Percentiles rank a stretch among this genome's conserved stretches.
Evolutionary conservation across 1,284 basidiomycete species (phyloP).

Genomic region (Ceratobasidium theobromae): DNA sequence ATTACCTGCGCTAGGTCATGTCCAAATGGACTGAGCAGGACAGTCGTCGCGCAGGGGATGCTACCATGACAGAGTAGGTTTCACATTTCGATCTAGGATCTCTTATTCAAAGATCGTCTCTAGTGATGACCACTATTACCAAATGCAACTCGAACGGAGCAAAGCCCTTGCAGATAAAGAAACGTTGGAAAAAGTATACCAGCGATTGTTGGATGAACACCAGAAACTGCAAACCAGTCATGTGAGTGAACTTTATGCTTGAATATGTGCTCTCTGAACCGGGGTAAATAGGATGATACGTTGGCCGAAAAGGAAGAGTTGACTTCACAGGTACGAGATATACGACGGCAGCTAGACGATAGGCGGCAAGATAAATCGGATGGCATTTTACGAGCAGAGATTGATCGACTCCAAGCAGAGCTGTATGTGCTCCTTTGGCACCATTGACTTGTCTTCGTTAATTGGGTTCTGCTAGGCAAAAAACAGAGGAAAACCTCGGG

Average conservation of each 20-base stretch:
- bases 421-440: constrained; percentile 58
- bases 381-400: constrained; percentile 69
- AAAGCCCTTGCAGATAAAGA: constrained; percentile 75
- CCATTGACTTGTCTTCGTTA: not conserved
- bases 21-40: constrained; percentile 57
- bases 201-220: constrained; percentile 74
- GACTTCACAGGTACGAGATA: constrained; percentile 56
- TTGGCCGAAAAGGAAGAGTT: constrained; percentile 73
- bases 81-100: not conserved
- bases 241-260: constrained; percentile 24
- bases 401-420: constrained; percentile 74
- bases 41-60: constrained; percentile 46
- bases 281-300: constrained; percentile 53
- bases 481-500: constrained; percentile 84
- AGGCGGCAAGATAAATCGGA: constrained; percentile 67
- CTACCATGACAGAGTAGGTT: constrained; percentile 70
- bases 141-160: constrained; percentile 75
- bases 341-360: constrained; percentile 59
- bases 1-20: constrained; percentile 74
- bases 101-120: not conserved
- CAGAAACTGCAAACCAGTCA: constrained; percentile 66
- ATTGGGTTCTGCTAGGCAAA: constrained; percentile 58
- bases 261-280: not conserved
- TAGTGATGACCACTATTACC: constrained; percentile 84
- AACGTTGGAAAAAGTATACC: constrained; percentile 75